A percentile compares a stretch with the other conserved stretches of the same genome.
These are phyloP conservation scores for Sporisorium scitamineum DNA, from an alignment of 1,284 basidiomycete genomes.

Conservation along the genomic window DNA sequence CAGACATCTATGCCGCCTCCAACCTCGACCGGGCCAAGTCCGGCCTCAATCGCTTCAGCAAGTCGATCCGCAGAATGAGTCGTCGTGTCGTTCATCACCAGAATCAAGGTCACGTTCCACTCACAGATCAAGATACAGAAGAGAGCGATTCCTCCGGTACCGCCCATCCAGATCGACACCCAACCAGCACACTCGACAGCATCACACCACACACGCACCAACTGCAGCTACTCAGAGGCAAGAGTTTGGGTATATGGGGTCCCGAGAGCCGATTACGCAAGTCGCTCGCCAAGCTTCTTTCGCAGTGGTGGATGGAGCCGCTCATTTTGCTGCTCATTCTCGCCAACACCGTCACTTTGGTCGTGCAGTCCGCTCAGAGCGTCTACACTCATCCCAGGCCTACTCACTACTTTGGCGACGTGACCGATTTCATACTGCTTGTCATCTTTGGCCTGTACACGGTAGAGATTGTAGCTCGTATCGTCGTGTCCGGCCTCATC, in stretches of 20 bases:
- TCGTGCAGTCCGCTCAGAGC: conserved; percentile 78
- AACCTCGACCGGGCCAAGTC: conserved; percentile 35
- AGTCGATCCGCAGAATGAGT: conserved; percentile 76
- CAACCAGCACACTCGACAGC: not conserved
- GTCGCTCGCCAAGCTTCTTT: conserved; percentile 31
- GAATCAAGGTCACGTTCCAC: conserved; percentile 39
- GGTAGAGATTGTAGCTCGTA: conserved; percentile 88
- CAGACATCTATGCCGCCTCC: conserved; percentile 42
- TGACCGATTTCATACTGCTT: conserved; percentile 89
- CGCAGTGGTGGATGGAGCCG: conserved; percentile 84
- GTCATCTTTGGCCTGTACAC: conserved; percentile 87
- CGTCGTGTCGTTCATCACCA: conserved; percentile 82
- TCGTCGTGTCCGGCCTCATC: conserved; percentile 89
- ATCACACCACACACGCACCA: conserved; percentile 21
- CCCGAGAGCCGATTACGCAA: conserved; percentile 70
- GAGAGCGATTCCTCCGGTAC: conserved; percentile 46
- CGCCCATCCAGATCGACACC: conserved; percentile 1
- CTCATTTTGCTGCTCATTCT: conserved; percentile 85
- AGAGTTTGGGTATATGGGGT: conserved; percentile 82
- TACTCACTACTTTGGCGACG: conserved; percentile 83
- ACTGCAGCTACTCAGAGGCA: conserved; percentile 75
- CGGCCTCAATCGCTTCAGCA: conserved; percentile 53
- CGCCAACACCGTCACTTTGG: conserved; percentile 83
- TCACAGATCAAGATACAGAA: conserved; percentile 43
- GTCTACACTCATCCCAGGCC: conserved; percentile 72